A percentile compares a stretch with the other conserved stretches of the same genome.
Conservation (phyloP, 257 asterid species). For the Solanum megistacrolobum region DNA sequence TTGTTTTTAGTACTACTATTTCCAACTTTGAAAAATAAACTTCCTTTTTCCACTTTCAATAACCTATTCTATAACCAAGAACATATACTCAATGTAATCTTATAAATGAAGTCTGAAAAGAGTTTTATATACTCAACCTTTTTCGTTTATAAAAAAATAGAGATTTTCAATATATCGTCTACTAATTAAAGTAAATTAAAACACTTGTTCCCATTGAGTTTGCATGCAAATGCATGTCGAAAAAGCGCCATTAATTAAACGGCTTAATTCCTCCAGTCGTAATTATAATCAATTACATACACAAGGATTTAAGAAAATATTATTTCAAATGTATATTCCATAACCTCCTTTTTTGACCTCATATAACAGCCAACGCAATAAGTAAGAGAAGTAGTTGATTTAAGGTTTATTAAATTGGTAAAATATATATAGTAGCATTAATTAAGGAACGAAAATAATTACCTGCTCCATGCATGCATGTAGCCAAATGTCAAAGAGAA, state of each 20-base stretch:
- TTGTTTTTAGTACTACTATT: neutral
- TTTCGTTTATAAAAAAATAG: no score
- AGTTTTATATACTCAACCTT: rapidly evolving
- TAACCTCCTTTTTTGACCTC: neutral
- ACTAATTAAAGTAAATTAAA: no score
- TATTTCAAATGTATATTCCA: neutral
- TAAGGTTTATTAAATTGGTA: neutral
- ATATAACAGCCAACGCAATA: neutral
- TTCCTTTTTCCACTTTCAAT: neutral
- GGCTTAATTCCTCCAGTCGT: neutral
- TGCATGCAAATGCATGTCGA: neutral
- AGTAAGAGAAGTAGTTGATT: neutral
- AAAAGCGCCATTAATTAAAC: neutral
- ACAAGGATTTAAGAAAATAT: neutral
- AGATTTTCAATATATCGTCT: no score
- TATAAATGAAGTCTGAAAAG: neutral
- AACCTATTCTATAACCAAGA: neutral
- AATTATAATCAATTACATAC: neutral
- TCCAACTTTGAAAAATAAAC: neutral
- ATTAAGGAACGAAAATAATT: neutral
- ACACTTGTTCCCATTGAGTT: neutral
- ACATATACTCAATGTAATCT: rapidly evolving
- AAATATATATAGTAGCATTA: neutral
- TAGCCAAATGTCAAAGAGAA: neutral
- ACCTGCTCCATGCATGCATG: neutral